A percentile compares a stretch with the other conserved stretches of the same genome.
phyloP scores from a whole-genome alignment of 768 basidiomycete genomes.

The Paxillus ammoniavirescens region DNA sequence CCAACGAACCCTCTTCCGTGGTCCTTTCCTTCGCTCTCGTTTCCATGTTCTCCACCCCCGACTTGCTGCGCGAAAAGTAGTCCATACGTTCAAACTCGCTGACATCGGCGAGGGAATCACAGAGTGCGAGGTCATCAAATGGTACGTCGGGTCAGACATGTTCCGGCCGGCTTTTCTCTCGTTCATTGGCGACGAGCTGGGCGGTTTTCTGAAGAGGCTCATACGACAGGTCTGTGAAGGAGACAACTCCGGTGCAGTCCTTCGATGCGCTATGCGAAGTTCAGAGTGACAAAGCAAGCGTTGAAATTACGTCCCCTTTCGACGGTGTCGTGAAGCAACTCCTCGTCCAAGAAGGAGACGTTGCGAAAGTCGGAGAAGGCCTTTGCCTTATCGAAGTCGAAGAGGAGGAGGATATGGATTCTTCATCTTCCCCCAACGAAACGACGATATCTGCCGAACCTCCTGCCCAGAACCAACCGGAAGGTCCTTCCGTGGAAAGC shows the following conservation, averaged over 20 bases:
- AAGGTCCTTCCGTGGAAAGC: slow-evolving; percentile 16
- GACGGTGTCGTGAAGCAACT: slow-evolving; percentile 73
- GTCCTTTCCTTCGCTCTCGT: slow-evolving; percentile 26
- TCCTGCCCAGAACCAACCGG: not conserved
- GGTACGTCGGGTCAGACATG: slow-evolving; percentile 45
- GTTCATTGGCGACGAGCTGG: not conserved
- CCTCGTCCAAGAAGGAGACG: slow-evolving; percentile 75
- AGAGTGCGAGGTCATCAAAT: slow-evolving; percentile 86
- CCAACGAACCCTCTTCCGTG: slow-evolving; percentile 23
- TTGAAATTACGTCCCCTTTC: slow-evolving; percentile 87
- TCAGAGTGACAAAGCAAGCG: slow-evolving; percentile 87
- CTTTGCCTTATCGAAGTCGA: slow-evolving; percentile 83
- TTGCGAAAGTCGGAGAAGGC: slow-evolving; percentile 79
- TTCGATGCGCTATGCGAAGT: slow-evolving; percentile 83
- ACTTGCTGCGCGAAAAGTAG: slow-evolving; percentile 33
- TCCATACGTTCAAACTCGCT: slow-evolving; percentile 73
- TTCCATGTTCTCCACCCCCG: slow-evolving; percentile 37
- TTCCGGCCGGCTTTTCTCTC: slow-evolving; percentile 27
- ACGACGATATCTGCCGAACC: not conserved
- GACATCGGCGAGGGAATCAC: slow-evolving; percentile 92
- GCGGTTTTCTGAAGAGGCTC: not conserved
- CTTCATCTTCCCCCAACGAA: not conserved
- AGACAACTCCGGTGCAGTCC: slow-evolving; percentile 46
- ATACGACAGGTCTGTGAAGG: slow-evolving; percentile 58
- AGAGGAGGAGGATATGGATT: slow-evolving; percentile 40